Conservation (phyloP, 306 rosid genomes). For the Citrullus mucosospermus region DNA sequence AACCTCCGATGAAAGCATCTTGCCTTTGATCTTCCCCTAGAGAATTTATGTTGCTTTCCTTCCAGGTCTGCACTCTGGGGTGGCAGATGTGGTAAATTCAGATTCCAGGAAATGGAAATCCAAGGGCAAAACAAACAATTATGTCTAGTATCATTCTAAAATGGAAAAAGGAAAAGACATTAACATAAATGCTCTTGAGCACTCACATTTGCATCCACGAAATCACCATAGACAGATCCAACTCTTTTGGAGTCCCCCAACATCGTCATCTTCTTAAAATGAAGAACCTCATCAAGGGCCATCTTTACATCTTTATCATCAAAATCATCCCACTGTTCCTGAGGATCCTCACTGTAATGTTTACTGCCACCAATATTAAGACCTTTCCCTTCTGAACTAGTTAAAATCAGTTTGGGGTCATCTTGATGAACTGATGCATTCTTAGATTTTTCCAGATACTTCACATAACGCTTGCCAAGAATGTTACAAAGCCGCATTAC, state of each 20-base stretch:
- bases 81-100: slow-evolving; percentile 21
- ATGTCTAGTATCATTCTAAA: background rate
- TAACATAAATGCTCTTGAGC: slow-evolving; percentile 30
- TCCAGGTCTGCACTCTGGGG: slow-evolving; percentile 26
- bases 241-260: slow-evolving; percentile 39
- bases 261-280: slow-evolving; percentile 52
- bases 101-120: slow-evolving; percentile 30
- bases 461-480: slow-evolving; percentile 54
- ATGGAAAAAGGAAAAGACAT: background rate
- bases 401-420: slow-evolving; percentile 27
- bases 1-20: slow-evolving; percentile 45
- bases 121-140: slow-evolving; percentile 17
- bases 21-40: slow-evolving; percentile 29
- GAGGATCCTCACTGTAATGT: slow-evolving; percentile 16
- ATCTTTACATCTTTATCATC: slow-evolving; percentile 39
- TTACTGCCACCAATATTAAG: slow-evolving; percentile 14
- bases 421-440: slow-evolving; percentile 27
- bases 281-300: slow-evolving; percentile 68
- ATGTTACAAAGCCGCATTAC: slow-evolving; percentile 72
- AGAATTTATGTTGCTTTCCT: slow-evolving; percentile 20
- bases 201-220: slow-evolving; percentile 25
- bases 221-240: slow-evolving; percentile 37
- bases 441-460: slow-evolving; percentile 39
- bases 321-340: slow-evolving; percentile 73
- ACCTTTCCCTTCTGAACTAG: slow-evolving; percentile 23